These are phyloP conservation scores for Pseudocercospora macadamiae DNA, from an alignment of 2,329 filamentous ascomycete genomes.

Conservation along the genomic window DNA sequence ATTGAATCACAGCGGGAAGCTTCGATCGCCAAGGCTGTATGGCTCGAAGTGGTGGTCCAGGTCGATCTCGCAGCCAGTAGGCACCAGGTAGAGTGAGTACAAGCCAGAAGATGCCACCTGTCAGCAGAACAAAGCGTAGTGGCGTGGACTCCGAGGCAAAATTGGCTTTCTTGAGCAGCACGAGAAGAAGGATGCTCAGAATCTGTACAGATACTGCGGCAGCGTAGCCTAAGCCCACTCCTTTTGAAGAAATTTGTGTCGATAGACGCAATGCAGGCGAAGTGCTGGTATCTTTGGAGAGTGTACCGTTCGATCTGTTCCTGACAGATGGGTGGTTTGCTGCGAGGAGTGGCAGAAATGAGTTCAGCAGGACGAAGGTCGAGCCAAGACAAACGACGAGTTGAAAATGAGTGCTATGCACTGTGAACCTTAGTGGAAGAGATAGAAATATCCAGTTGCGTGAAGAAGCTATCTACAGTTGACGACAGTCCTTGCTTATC, in stretches of 20 bases:
- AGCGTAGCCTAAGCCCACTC: constrained; percentile 87
- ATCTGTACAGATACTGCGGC: constrained; percentile 81
- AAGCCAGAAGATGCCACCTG: constrained; percentile 88
- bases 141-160: constrained; percentile 74
- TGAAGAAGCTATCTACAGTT: neutral
- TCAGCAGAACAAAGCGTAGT: constrained; percentile 76
- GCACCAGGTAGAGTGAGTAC: constrained; percentile 81
- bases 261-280: constrained; percentile 74
- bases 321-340: constrained; percentile 69
- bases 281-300: constrained; percentile 32
- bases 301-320: neutral
- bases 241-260: constrained; percentile 82
- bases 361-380: constrained; percentile 95
- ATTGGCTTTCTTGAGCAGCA: constrained; percentile 57
- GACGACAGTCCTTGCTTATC: neutral
- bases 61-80: constrained; percentile 68
- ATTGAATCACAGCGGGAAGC: constrained; percentile 52
- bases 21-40: constrained; percentile 23
- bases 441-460: neutral
- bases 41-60: constrained; percentile 71
- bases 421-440: neutral
- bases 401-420: neutral
- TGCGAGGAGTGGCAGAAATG: constrained; percentile 84
- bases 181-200: constrained; percentile 72
- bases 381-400: constrained; percentile 81